Evolutionary conservation across 306 rosid genomes (phyloP).

Genomic region (Clitoria ternatea): DNA sequence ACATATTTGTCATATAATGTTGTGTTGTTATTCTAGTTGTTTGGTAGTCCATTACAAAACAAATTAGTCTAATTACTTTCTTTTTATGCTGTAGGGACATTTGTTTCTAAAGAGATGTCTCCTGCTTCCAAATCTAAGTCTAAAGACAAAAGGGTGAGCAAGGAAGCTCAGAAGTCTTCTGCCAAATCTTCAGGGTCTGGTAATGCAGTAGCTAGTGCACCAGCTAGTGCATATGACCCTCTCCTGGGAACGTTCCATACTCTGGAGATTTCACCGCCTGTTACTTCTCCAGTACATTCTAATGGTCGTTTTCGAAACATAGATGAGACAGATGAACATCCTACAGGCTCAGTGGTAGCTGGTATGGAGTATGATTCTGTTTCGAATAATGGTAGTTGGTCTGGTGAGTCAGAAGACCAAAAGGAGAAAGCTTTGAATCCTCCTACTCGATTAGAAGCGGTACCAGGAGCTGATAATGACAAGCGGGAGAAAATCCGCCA

Average conservation of each 20-base stretch:
- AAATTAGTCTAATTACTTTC: slow-evolving; percentile 1
- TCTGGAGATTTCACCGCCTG: slow-evolving; percentile 45
- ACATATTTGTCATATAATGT: neutral
- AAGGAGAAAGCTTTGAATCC: slow-evolving; percentile 56
- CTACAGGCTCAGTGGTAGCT: slow-evolving; percentile 48
- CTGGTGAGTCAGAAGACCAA: slow-evolving; percentile 92
- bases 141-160: slow-evolving; percentile 67
- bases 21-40: neutral
- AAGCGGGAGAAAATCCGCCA: slow-evolving; percentile 86
- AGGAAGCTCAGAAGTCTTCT: slow-evolving; percentile 55
- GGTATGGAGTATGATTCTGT: slow-evolving; percentile 73
- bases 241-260: slow-evolving; percentile 76
- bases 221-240: slow-evolving; percentile 83
- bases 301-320: slow-evolving; percentile 77
- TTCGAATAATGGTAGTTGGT: slow-evolving; percentile 90
- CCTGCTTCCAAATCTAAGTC: slow-evolving; percentile 73
- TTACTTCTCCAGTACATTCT: slow-evolving; percentile 47
- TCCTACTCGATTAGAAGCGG: slow-evolving; percentile 49
- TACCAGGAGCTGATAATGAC: slow-evolving; percentile 84
- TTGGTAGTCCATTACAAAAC: neutral
- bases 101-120: slow-evolving; percentile 52
- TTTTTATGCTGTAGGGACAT: slow-evolving; percentile 31
- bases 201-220: slow-evolving; percentile 55
- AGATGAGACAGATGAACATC: slow-evolving; percentile 77
- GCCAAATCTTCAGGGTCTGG: slow-evolving; percentile 57